Evolutionary conservation across 345 rosid species (phyloP).

Genomic region (Psidium friedrichsthalianum): DNA sequence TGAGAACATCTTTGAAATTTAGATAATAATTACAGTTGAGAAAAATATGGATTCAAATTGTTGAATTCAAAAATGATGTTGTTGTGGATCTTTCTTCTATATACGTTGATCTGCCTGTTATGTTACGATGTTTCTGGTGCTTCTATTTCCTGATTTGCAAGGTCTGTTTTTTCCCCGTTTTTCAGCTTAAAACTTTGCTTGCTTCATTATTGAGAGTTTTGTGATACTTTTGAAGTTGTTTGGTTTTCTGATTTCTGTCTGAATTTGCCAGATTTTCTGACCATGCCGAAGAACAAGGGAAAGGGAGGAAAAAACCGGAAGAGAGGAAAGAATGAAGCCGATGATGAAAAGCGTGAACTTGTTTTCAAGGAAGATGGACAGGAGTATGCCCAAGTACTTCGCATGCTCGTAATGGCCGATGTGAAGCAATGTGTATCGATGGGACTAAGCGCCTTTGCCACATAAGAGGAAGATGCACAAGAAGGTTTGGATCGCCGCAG

Average conservation of each 20-base stretch:
- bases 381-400: not conserved
- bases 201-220: not conserved
- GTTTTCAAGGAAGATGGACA: slow-evolving; percentile 1
- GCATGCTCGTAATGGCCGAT: not conserved
- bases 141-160: not conserved
- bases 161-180: not conserved
- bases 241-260: not conserved
- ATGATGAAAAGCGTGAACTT: not conserved
- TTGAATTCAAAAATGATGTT: not conserved
- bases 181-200: not conserved
- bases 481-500: slow-evolving; percentile 1
- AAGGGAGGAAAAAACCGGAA: slow-evolving; percentile 1
- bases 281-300: slow-evolving; percentile 3
- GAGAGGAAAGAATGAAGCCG: slow-evolving; percentile 1
- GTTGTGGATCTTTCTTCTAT: too few species aligned
- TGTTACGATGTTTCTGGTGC: not conserved
- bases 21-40: not conserved
- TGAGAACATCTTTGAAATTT: not conserved
- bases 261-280: not conserved
- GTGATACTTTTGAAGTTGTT: not conserved
- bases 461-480: not conserved
- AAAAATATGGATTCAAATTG: not conserved
- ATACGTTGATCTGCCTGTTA: not conserved
- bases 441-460: slow-evolving; percentile 1
- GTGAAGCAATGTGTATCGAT: not conserved